Evolutionary conservation across 208 protist species (phyloP).

Genomic region (Acanthamoeba castellanii): DNA sequence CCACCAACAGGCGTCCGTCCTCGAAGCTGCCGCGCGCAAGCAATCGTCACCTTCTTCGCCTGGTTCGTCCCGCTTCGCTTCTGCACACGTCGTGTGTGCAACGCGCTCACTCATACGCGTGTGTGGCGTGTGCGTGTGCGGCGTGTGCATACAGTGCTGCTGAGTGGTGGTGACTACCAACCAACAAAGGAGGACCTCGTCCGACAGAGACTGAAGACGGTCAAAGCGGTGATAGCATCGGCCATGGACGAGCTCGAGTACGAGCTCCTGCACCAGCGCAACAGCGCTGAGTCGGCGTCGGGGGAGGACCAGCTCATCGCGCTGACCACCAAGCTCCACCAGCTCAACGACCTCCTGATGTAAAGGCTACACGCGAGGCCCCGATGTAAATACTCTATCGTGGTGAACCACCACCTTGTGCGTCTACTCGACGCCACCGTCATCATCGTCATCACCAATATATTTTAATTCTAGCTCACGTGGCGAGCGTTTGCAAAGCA

Average conservation of each 20-base stretch:
- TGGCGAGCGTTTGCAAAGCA: too few species aligned
- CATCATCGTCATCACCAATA: too few species aligned
- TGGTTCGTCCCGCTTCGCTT: background rate
- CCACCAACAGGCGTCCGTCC: background rate
- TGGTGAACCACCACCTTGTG: too few species aligned
- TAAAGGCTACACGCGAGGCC: too few species aligned
- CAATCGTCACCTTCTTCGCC: background rate
- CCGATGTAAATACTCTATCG: too few species aligned
- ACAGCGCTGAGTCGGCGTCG: background rate
- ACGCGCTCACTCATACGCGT: background rate
- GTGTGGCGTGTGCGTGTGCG: background rate
- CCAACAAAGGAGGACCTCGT: constrained; percentile 4
- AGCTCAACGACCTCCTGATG: background rate
- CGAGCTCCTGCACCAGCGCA: constrained; percentile 7
- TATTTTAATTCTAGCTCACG: too few species aligned
- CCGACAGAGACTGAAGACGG: constrained; percentile 12
- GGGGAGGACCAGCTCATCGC: background rate
- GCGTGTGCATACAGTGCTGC: background rate
- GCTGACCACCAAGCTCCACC: constrained; percentile 4
- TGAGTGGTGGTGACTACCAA: background rate
- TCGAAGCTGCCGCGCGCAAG: background rate
- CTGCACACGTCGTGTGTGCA: background rate
- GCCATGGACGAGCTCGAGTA: constrained; percentile 19
- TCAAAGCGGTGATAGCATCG: constrained; percentile 34
- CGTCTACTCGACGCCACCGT: too few species aligned